Conservation (phyloP, 352 stramenopile genomes). For the Pythium phragmiticola region DNA sequence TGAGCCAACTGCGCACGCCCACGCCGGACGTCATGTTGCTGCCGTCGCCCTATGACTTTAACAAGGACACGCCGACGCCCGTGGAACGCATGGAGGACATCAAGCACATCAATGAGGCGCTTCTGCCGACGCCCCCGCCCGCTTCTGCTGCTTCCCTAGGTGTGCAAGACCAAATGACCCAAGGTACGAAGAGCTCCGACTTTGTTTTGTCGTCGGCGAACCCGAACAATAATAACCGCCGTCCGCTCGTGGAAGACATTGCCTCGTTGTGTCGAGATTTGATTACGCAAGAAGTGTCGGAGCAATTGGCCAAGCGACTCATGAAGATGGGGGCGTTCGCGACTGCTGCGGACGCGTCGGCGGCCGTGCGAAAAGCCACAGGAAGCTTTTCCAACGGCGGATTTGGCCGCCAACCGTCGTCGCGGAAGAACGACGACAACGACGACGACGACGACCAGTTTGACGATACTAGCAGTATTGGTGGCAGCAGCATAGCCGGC, state of each 20-base stretch:
- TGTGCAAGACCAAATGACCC: slow-evolving; percentile 41
- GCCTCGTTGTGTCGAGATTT: slow-evolving; percentile 76
- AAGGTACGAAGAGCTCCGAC: slow-evolving; percentile 60
- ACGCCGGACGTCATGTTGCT: slow-evolving; percentile 79
- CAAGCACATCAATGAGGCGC: slow-evolving; percentile 66
- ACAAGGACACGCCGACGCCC: slow-evolving; percentile 70
- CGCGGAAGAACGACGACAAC: slow-evolving; percentile 8
- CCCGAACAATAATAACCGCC: slow-evolving; percentile 32
- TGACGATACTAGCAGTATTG: slow-evolving; percentile 26
- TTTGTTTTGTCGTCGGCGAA: slow-evolving; percentile 43
- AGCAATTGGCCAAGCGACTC: slow-evolving; percentile 21
- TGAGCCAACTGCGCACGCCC: slow-evolving; percentile 72
- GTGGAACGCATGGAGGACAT: slow-evolving; percentile 72
- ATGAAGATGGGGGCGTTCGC: slow-evolving; percentile 24
- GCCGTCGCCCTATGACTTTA: slow-evolving; percentile 79
- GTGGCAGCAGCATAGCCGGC: slow-evolving; percentile 7
- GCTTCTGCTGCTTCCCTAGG: slow-evolving; percentile 29
- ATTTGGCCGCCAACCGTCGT: background rate
- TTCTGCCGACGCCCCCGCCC: slow-evolving; percentile 69
- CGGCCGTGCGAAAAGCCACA: background rate
- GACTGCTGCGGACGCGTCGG: slow-evolving; percentile 5
- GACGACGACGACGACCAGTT: slow-evolving; percentile 27
- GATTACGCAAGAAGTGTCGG: slow-evolving; percentile 59
- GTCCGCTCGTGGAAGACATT: slow-evolving; percentile 73
- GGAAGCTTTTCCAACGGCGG: background rate